These are phyloP conservation scores for Platanthera guangdongensis DNA, from an alignment of 106 monocot genomes.

Conservation along the genomic window DNA sequence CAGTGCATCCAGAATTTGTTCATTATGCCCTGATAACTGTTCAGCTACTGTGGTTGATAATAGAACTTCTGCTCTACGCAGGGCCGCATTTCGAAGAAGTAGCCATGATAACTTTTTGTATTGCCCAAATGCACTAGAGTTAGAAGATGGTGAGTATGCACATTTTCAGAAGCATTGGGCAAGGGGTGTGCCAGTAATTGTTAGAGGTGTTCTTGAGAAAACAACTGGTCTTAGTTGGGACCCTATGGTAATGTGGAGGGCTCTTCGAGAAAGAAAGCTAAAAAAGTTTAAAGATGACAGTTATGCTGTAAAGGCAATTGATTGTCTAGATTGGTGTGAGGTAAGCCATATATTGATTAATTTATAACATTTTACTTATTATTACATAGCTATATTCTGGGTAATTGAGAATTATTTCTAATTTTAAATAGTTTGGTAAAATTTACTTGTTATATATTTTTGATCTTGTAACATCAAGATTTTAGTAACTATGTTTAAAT, in stretches of 20 bases:
- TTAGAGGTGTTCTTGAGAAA: slow-evolving; percentile 30
- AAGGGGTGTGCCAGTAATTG: slow-evolving; percentile 32
- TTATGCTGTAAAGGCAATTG: slow-evolving; percentile 31
- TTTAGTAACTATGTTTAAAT: neutral
- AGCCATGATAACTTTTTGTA: slow-evolving; percentile 27
- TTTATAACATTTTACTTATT: neutral
- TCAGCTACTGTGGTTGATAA: slow-evolving; percentile 5
- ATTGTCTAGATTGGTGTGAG: slow-evolving; percentile 48
- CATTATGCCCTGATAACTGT: slow-evolving; percentile 1
- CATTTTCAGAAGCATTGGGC: slow-evolving; percentile 35
- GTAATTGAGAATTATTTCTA: neutral
- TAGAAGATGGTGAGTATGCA: slow-evolving; percentile 18
- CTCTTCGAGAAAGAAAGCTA: slow-evolving; percentile 23
- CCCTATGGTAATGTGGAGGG: slow-evolving; percentile 38
- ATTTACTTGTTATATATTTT: neutral
- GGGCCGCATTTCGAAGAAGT: slow-evolving; percentile 17
- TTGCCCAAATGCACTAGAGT: slow-evolving; percentile 17
- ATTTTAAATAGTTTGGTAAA: neutral
- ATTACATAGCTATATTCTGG: neutral
- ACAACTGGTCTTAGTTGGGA: slow-evolving; percentile 39
- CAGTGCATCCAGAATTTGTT: slow-evolving; percentile 11
- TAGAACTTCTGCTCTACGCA: slow-evolving; percentile 4
- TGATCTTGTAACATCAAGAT: neutral
- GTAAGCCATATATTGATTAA: slow-evolving; percentile 6
- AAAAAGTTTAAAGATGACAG: slow-evolving; percentile 25